Base-by-base conservation (phyloP, 1,284 basidiomycete species). In the Chondrostereum purpureum region DNA sequence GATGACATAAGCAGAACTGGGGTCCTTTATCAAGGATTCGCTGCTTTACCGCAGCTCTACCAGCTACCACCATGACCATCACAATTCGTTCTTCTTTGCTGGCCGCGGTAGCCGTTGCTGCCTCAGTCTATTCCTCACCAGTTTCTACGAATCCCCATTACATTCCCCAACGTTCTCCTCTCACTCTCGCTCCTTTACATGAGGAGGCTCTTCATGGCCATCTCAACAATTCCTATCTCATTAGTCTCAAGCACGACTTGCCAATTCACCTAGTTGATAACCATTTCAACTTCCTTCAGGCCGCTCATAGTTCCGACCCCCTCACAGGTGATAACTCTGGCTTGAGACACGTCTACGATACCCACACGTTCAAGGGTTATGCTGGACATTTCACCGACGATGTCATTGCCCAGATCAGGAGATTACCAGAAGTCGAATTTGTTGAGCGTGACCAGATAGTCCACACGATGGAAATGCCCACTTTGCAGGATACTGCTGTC, bases 361-460 rank as follows among this genome's bases (percentile, higher is more conserved):
- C 76, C 35, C 77, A 80, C 55, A 62, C 89, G 24, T 39, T 44
- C 58, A 83, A 78, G 53, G 92, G 91, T 22, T 92, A 94, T 70
- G 78, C 94, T 39, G 95, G 94, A 45, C 73, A 71, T 58, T 97
- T 99, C 73, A 78, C 83, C 27, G 67, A 78, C 36, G 66, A 69
- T 42, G 83, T 88, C 34, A 64, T 99, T 50, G 77, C 91, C 44
- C 77, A 80, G 58, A 86, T 99, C 61, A 80, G 95, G 45, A 67
- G 75, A 41, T 77, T 88, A 71, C 93, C 94, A 14, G 93, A 95
- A 64, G 93, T 99, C 42, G 89, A 84, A 22, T 95, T 88, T 60
- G 75, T 99, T 50, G 96, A 99, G 73, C 78, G 73, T 51, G 96
- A 99, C 70, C 92, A 95, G 69, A 72, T 93, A 54, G 88, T 95